Evolutionary conservation across 768 basidiomycete species (phyloP), one percentile per base, ranked within the genome.

Genomic region (Mycena alexandri): DNA sequence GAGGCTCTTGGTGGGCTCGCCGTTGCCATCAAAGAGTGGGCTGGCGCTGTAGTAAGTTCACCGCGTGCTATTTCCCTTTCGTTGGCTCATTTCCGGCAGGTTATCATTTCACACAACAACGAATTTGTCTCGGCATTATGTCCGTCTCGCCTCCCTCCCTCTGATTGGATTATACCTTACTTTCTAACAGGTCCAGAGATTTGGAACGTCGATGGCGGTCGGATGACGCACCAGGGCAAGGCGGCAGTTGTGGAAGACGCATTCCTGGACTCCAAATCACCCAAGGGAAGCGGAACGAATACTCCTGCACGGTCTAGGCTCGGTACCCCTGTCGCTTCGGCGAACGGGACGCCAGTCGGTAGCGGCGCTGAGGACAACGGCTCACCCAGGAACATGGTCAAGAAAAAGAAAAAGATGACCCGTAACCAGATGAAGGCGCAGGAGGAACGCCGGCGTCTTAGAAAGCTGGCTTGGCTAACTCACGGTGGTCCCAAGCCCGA

Each of bases 61-160:
- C 54, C 33, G 29, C 60, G 36, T n/a, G 59, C 34, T 19, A 55
- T 44, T 48, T 56, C 50, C 43, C 51, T 61, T 42, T 24, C 29
- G 38, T 71, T 61, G 70, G 67, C 71, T 65, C 50, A 62, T 50
- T 61, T 70, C 72, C 74, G 51, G 17, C 72, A 93, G 91, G 90
- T 95, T 75, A 98, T 98, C 82, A 98, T 98, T 77, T 98, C 95
- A 36, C 97, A 98, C 84, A 97, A 97, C 80, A 83, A 90, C 71
- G 94, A 95, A 82, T 96, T 95, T 71, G 92, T 95, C 16, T 83
- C 87, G 41, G 90, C 93, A 14, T 82, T 95, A 56, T 94, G 93
- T 94, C 76, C 76, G 91, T 85, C 24, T 71, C 59, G 59, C n/a
- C 25, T 25, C 61, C 50, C 63, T 65, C 61, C 61, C 22, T 44